Base-by-base conservation (phyloP, 2,329 filamentous ascomycete species). In the Calonectria montana region DNA sequence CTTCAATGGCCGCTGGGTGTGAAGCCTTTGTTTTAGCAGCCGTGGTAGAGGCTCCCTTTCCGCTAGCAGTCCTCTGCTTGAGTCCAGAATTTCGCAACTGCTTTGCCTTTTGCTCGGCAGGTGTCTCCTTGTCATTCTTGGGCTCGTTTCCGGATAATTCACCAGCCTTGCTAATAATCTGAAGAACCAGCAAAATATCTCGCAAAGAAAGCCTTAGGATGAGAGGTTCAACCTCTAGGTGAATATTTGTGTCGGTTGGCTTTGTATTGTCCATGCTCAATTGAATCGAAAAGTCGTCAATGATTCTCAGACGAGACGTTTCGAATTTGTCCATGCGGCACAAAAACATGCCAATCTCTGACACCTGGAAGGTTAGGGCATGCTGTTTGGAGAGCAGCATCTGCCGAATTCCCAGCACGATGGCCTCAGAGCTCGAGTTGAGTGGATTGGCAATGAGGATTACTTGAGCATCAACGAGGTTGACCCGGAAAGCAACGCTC, bases 261-360 rank as follows among this genome's bases (percentile, higher is more conserved):
- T 87, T 85, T 0, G 90, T 91, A 73, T 83, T 90, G 79, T 99
- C 96, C 87, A 99, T 91, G 3, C 94, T 97, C 78, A 97, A 88
- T 74, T 97, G 94, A 12, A 98, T 87, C 3, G 95, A 98, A 82
- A 99, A 99, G 83, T 99, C 96, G 80, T 99, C 97, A 37, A 99
- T 90, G 73, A 99, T 98, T 21, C 97, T 92, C 57, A 99, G 88
- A 43, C 95, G 91, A 47, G 93, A 96, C 4, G 94, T 95, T 77
- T 99, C 96, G 77, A 98, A 98, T 74, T 92, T 94, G 83, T 99
- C 97, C 97, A 99, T 99, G 15, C 97, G 94, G 81, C 97, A 99
- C 37, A 99, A 84, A 82, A 98, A 99, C 97, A 99, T 99, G 77
- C 97, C 97, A 65, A 98, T 91, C 80, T 98, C 93, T 9, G 95